Percentiles rank a stretch among this genome's conserved stretches.
Conservation (phyloP, 352 stramenopile genomes). For the Elongisporangium senticosum region DNA sequence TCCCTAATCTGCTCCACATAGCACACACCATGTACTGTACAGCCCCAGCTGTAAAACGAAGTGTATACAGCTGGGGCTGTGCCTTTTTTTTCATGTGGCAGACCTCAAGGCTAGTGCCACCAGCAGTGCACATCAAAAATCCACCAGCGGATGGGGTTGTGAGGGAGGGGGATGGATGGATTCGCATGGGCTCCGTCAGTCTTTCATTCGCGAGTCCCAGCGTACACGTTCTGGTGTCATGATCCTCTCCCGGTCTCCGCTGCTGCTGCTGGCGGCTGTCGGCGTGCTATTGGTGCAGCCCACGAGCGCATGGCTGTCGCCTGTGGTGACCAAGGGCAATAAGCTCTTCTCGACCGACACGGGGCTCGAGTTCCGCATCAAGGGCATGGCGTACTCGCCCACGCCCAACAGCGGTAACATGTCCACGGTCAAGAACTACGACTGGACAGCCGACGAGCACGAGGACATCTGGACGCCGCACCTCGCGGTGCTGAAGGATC, state of each 20-base stretch:
- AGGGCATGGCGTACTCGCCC: constrained; percentile 35
- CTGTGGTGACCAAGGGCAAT: constrained; percentile 36
- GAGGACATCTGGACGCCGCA: constrained; percentile 21
- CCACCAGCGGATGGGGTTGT: background rate
- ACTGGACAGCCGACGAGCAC: constrained; percentile 29
- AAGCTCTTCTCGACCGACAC: constrained; percentile 57
- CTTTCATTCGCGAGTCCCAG: background rate
- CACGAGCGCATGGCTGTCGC: constrained; percentile 8
- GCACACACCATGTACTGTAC: background rate
- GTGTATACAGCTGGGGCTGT: background rate
- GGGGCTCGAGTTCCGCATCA: constrained; percentile 31
- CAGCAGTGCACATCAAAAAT: background rate
- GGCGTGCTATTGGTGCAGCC: background rate
- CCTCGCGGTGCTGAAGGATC: constrained; percentile 20
- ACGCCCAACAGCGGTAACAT: constrained; percentile 22
- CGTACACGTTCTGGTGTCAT: background rate
- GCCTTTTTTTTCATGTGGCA: background rate
- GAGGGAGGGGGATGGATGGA: background rate
- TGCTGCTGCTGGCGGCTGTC: background rate
- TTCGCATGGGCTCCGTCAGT: background rate
- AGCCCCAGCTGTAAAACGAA: background rate
- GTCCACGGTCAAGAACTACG: constrained; percentile 18
- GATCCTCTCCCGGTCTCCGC: background rate
- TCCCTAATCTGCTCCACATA: too few relatives aligned
- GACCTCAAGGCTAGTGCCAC: background rate